phyloP scores from a whole-genome alignment of 2,329 filamentous ascomycete genomes.

The Trichocomaceae sp. region DNA sequence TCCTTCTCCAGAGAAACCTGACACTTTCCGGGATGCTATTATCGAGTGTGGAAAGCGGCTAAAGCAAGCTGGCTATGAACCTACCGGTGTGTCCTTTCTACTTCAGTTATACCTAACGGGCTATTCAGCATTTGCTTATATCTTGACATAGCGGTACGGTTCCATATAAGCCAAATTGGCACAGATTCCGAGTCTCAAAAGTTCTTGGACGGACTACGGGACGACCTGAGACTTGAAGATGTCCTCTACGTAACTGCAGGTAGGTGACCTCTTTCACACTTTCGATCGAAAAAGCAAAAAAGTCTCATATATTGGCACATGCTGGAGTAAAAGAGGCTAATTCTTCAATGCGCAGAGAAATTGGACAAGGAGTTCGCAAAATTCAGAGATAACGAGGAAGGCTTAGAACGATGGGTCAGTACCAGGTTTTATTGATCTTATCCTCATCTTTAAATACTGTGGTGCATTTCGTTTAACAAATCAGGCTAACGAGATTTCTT shows the following conservation, averaged over 20 bases:
- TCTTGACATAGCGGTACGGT: not conserved
- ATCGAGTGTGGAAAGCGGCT: not conserved
- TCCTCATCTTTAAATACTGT: not conserved
- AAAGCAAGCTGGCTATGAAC: not conserved
- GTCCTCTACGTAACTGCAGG: not conserved
- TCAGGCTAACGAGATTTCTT: not conserved
- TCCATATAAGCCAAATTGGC: constrained; percentile 3
- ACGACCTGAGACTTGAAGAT: not conserved
- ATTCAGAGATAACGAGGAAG: not conserved
- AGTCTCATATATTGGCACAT: too few species aligned
- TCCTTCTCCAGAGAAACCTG: not conserved
- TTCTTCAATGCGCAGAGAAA: not conserved
- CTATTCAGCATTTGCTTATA: not conserved
- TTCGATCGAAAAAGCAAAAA: not conserved
- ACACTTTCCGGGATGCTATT: not conserved
- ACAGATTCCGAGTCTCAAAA: not conserved
- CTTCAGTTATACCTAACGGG: not conserved
- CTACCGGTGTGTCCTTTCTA: not conserved
- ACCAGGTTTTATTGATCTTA: not conserved
- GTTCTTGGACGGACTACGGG: not conserved
- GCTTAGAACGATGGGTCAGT: constrained; percentile 1
- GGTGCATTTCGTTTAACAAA: not conserved
- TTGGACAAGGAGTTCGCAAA: not conserved
- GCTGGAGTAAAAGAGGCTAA: not conserved
- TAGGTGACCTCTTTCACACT: not conserved